A percentile compares a stretch with the other conserved stretches of the same genome.
Conservation (phyloP, 352 stramenopile species). For the Phytophthora ohioensis region DNA sequence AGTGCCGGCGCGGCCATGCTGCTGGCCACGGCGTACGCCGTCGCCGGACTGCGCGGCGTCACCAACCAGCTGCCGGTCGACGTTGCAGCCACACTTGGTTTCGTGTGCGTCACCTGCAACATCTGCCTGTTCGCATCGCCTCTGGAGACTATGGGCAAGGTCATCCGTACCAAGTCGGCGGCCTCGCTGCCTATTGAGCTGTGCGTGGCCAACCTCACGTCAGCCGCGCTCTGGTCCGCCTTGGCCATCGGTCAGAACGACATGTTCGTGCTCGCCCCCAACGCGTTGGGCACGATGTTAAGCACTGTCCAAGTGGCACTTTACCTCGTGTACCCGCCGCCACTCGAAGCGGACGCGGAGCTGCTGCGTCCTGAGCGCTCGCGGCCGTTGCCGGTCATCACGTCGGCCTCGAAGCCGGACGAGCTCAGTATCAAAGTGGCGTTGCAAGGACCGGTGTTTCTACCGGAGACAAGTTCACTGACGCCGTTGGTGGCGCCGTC, state of each 20-base stretch:
- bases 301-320: conserved; percentile 41
- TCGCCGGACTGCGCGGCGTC: conserved; percentile 23
- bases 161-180: conserved; percentile 38
- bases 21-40: conserved; percentile 29
- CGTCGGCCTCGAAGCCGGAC: conserved; percentile 10
- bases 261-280: conserved; percentile 42
- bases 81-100: conserved; percentile 28
- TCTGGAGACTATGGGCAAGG: conserved; percentile 37
- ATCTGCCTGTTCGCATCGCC: conserved; percentile 41
- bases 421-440: conserved; percentile 24
- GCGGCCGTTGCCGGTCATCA: conserved; percentile 18
- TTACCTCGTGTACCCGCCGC: conserved; percentile 45
- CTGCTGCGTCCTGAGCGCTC: conserved; percentile 9
- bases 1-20: conserved; percentile 14
- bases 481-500: conserved; percentile 17
- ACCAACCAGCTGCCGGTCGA: conserved; percentile 30
- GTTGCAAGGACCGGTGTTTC: conserved; percentile 13
- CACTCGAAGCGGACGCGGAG: background rate
- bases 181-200: conserved; percentile 41
- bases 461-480: conserved; percentile 7
- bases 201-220: conserved; percentile 35
- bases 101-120: conserved; percentile 38
- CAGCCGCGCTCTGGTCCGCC: conserved; percentile 32
- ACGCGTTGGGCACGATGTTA: conserved; percentile 39
- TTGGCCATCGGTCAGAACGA: conserved; percentile 33